phyloP scores from a whole-genome alignment of 2,329 filamentous ascomycete species.

The Neopestalotiopsis rosae region DNA sequence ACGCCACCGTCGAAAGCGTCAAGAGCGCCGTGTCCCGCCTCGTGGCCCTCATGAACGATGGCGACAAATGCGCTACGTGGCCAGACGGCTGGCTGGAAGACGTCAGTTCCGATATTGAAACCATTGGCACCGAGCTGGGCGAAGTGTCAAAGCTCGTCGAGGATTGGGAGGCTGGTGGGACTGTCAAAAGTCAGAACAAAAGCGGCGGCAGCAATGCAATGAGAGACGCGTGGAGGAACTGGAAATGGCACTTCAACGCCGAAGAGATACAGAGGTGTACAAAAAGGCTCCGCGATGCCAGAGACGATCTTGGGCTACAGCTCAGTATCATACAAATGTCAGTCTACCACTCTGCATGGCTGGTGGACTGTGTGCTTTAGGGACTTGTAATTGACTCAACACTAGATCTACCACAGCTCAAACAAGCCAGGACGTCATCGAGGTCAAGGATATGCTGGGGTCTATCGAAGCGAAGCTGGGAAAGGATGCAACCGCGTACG shows the following conservation, averaged over 20 bases:
- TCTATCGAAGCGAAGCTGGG: conserved; percentile 2
- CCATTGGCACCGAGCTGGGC: conserved; percentile 7
- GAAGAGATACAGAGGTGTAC: conserved; percentile 6
- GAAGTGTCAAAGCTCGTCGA: background rate
- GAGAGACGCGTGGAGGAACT: conserved; percentile 5
- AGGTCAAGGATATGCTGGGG: background rate
- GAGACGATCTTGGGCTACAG: background rate
- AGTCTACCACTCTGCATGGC: background rate
- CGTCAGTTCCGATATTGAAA: background rate
- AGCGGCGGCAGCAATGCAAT: background rate
- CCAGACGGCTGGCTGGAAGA: conserved; percentile 8
- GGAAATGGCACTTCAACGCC: conserved; percentile 10
- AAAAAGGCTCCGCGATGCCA: conserved; percentile 4
- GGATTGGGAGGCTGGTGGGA: background rate
- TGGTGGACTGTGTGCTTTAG: background rate
- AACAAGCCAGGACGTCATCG: background rate
- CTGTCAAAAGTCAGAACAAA: background rate
- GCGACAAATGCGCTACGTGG: background rate
- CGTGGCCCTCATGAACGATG: background rate
- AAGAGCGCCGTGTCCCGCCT: conserved; percentile 7
- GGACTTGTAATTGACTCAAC: background rate
- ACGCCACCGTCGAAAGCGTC: conserved; percentile 13
- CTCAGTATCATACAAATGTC: conserved; percentile 8
- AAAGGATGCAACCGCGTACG: background rate
- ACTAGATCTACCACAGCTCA: conserved; percentile 6